These are phyloP conservation scores for Ceratobasidium sp. DNA, from an alignment of 1,284 basidiomycete genomes.

Conservation along the genomic window DNA sequence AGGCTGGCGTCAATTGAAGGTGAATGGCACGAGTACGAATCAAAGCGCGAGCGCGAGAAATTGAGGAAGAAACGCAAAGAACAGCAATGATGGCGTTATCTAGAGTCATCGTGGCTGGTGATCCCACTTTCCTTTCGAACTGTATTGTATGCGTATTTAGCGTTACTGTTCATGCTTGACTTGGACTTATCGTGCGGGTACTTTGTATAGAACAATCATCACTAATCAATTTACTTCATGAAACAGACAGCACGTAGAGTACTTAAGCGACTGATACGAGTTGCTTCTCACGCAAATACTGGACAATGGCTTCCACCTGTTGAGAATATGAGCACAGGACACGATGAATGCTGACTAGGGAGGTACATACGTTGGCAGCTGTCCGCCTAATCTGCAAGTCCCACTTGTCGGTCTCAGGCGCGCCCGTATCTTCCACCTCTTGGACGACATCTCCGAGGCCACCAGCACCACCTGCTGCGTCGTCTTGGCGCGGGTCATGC, in stretches of 20 bases:
- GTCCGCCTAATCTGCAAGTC: slow-evolving; percentile 89
- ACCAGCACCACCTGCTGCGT: slow-evolving; percentile 91
- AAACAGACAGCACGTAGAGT: neutral
- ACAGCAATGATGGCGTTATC: slow-evolving; percentile 59
- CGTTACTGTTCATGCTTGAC: slow-evolving; percentile 26
- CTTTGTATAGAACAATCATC: slow-evolving; percentile 13
- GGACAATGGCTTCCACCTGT: slow-evolving; percentile 84
- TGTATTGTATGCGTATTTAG: slow-evolving; percentile 49
- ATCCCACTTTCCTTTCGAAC: slow-evolving; percentile 4
- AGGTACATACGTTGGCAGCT: slow-evolving; percentile 78
- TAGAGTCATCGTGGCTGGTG: slow-evolving; percentile 29
- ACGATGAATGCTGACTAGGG: neutral
- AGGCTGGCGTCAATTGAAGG: slow-evolving; percentile 84
- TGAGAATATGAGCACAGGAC: slow-evolving; percentile 1
- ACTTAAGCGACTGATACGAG: slow-evolving; percentile 59
- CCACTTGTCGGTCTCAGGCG: slow-evolving; percentile 91
- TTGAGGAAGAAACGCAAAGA: slow-evolving; percentile 50
- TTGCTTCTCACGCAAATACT: slow-evolving; percentile 78
- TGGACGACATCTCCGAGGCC: slow-evolving; percentile 88
- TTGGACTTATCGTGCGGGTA: slow-evolving; percentile 5
- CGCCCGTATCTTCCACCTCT: slow-evolving; percentile 86
- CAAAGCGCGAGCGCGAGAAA: slow-evolving; percentile 85
- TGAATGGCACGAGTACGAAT: slow-evolving; percentile 95
- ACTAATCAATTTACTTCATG: slow-evolving; percentile 40
- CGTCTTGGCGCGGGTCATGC: slow-evolving; percentile 67